Evolutionary conservation across 1,284 basidiomycete species (phyloP), one percentile per base, ranked within the genome.

Genomic region (Salmacisia buchloeana): DNA sequence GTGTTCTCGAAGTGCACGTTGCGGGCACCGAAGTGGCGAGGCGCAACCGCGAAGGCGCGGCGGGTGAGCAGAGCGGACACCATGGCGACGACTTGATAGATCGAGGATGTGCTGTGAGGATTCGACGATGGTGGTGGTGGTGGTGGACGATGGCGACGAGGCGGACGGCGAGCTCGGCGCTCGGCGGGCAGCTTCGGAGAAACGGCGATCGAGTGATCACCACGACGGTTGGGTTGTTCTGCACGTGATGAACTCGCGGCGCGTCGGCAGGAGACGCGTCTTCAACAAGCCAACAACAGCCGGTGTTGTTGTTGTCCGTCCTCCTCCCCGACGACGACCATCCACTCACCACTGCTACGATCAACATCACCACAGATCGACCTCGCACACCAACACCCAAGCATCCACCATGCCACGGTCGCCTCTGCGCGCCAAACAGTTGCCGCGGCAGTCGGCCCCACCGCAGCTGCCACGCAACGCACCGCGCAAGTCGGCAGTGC

Each of bases 1-100:
- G 74, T 78, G 74, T 78, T 78, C 66, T 78, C 77, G 61, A 78
- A 63, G 76, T 78, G 77, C 13, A 73, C 49, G 59, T 66, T 69
- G 41, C 70, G 69, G 21, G 35, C 36, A 34, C 56, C 35, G 35
- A 58, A 39, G 56, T 36, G 35, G 56, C 56, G 56, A 33, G 56
- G 35, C 12, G 56, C 56, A 34, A 58, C 56, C 33, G 56, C 35
- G 34, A 58, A 36, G 3, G 56, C 56, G 21, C 56, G 56, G 35
- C 56, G 34, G 56, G 56, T 38, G 36, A 39, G 35, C 23, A 58
- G 33, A 25, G 56, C 56, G 23, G 56, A 21, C n/a, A 58, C 36
- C 56, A 58, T 58, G 46, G 18, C 49, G n/a, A n/a, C n/a, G n/a
- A n/a, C n/a, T n/a, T n/a, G n/a, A n/a, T n/a, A n/a, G n/a, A n/a